These are phyloP conservation scores for Oemleria cerasiformis DNA, from an alignment of 306 rosid genomes.

Conservation along the genomic window DNA sequence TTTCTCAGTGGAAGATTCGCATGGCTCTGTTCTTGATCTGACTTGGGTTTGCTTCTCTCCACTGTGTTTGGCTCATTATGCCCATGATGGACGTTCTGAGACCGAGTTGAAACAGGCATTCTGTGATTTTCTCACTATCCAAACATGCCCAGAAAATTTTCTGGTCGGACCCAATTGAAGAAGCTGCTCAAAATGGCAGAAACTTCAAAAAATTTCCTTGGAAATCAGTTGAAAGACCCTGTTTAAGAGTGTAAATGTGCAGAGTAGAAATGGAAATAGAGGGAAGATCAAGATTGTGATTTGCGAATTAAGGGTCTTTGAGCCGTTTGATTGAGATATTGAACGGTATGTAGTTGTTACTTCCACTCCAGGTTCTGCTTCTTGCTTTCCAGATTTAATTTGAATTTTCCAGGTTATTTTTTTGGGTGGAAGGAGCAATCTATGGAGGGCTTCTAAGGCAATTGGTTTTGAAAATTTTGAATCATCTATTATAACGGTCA, in stretches of 20 bases:
- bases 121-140: slow-evolving; percentile 14
- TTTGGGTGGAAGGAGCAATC: slow-evolving; percentile 32
- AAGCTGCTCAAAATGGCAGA: slow-evolving; percentile 12
- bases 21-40: slow-evolving; percentile 34
- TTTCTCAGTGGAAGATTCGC: slow-evolving; percentile 41
- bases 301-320: slow-evolving; percentile 31
- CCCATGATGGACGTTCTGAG: slow-evolving; percentile 36
- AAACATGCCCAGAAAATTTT: slow-evolving; percentile 41
- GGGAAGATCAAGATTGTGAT: slow-evolving; percentile 20
- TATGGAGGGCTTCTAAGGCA: slow-evolving; percentile 5
- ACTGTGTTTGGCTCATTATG: slow-evolving; percentile 30
- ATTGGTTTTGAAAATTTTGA: slow-evolving; percentile 30
- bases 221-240: not conserved
- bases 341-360: slow-evolving; percentile 21
- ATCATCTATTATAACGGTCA: slow-evolving; percentile 58
- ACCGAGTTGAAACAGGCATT: slow-evolving; percentile 95
- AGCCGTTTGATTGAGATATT: slow-evolving; percentile 39
- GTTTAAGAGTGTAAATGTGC: not conserved
- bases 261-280: slow-evolving; percentile 19
- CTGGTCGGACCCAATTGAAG: slow-evolving; percentile 25
- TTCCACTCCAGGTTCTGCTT: slow-evolving; percentile 28
- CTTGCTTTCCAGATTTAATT: not conserved
- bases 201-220: slow-evolving; percentile 1
- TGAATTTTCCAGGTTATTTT: slow-evolving; percentile 15
- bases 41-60: slow-evolving; percentile 27